Conservation (phyloP, 768 basidiomycete genomes). For the Pleurotus cornucopiae region DNA sequence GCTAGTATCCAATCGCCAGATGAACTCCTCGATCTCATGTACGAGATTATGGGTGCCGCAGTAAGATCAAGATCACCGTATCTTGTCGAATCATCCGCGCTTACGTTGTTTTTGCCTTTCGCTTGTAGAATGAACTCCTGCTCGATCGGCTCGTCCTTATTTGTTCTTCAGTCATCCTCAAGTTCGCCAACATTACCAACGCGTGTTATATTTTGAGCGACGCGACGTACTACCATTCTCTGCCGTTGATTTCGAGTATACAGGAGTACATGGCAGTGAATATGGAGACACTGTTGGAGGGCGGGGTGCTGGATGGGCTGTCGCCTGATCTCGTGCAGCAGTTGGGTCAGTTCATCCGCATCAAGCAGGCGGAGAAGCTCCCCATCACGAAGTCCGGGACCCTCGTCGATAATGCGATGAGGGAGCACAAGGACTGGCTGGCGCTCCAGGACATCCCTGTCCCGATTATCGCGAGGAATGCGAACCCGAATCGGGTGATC, state of each 20-base stretch:
- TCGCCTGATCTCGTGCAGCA: constrained; percentile 59
- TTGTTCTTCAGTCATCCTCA: constrained; percentile 74
- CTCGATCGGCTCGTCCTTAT: constrained; percentile 81
- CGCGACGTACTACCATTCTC: constrained; percentile 73
- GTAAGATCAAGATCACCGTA: constrained; percentile 31
- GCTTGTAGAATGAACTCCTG: constrained; percentile 73
- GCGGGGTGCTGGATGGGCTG: constrained; percentile 74
- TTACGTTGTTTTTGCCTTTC: not conserved
- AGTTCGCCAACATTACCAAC: constrained; percentile 66
- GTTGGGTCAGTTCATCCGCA: constrained; percentile 53
- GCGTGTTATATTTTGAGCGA: constrained; percentile 78
- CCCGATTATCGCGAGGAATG: constrained; percentile 35
- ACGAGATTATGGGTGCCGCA: constrained; percentile 81
- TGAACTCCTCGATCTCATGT: constrained; percentile 80
- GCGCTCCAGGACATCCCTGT: constrained; percentile 62
- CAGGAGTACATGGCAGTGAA: constrained; percentile 80
- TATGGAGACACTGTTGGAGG: constrained; percentile 84
- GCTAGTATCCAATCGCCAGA: constrained; percentile 66
- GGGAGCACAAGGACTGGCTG: constrained; percentile 69
- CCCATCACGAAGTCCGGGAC: constrained; percentile 58
- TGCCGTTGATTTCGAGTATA: constrained; percentile 62
- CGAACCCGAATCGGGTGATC: not conserved
- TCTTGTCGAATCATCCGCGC: too few species aligned
- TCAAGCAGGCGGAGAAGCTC: constrained; percentile 60
- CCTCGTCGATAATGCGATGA: constrained; percentile 51